A percentile compares a stretch with the other conserved stretches of the same genome.
Conservation (phyloP, 148 eudicot genomes). For the Selenicereus undatus region DNA sequence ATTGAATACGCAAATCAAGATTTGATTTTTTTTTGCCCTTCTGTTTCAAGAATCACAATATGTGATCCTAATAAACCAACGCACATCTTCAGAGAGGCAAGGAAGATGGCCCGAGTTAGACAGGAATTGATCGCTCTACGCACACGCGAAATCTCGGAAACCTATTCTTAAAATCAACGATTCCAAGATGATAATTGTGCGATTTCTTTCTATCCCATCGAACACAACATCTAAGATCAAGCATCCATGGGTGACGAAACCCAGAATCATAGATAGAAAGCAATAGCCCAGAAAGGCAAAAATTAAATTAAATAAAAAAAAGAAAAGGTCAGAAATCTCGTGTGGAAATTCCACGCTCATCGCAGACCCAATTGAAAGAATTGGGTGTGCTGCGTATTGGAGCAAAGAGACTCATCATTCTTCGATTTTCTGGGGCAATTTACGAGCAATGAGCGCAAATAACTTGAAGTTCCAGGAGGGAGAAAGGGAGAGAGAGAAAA, state of each 20-base stretch:
- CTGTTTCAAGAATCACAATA: no score
- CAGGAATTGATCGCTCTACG: background rate
- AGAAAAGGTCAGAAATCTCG: background rate
- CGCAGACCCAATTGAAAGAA: background rate
- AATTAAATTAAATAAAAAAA: background rate
- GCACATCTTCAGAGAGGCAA: background rate
- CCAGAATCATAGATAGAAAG: background rate
- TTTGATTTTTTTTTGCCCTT: background rate
- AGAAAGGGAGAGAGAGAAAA: background rate
- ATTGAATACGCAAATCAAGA: background rate
- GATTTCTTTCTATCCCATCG: background rate
- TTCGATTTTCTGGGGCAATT: background rate
- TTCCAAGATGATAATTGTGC: background rate
- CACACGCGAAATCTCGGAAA: background rate
- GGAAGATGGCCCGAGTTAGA: background rate
- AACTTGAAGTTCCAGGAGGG: background rate
- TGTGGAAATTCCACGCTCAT: slow-evolving; percentile 1
- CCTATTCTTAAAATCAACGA: no score
- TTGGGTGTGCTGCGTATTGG: background rate
- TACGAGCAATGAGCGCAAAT: background rate
- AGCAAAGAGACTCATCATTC: background rate
- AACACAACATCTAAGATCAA: no score
- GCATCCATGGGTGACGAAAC: background rate
- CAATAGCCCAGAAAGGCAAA: background rate
- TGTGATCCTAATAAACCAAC: background rate